A percentile compares a stretch with the other conserved stretches of the same genome.
Evolutionary conservation across 495 filamentous ascomycete species (phyloP).

Genomic region (Peziza echinospora): DNA sequence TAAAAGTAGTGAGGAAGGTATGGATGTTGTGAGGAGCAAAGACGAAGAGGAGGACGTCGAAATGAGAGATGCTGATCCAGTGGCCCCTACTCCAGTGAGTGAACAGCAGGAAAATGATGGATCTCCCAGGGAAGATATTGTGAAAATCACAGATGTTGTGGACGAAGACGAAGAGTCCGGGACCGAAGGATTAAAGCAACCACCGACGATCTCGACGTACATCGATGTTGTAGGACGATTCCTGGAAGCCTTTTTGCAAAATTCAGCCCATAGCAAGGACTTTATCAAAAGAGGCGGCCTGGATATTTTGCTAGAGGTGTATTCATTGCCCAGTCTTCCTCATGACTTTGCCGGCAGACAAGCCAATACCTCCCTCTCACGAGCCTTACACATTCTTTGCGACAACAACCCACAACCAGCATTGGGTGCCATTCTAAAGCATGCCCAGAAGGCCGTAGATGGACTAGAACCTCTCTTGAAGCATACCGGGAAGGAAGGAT

Average conservation of each 20-base stretch:
- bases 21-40: slow-evolving; percentile 17
- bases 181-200: slow-evolving; percentile 9
- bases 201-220: slow-evolving; percentile 39
- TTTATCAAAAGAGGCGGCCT: slow-evolving; percentile 64
- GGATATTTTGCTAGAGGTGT: slow-evolving; percentile 66
- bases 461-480: slow-evolving; percentile 41
- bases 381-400: slow-evolving; percentile 55
- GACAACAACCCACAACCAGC: slow-evolving; percentile 68
- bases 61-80: slow-evolving; percentile 30
- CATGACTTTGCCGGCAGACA: slow-evolving; percentile 48
- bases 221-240: slow-evolving; percentile 56
- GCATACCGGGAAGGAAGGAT: slow-evolving; percentile 29
- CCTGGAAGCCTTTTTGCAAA: slow-evolving; percentile 54
- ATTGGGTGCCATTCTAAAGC: slow-evolving; percentile 54
- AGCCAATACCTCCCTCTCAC: slow-evolving; percentile 42
- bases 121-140: slow-evolving; percentile 12
- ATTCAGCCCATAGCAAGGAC: slow-evolving; percentile 45
- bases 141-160: slow-evolving; percentile 26
- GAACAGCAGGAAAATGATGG: slow-evolving; percentile 9
- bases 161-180: slow-evolving; percentile 22
- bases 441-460: slow-evolving; percentile 46
- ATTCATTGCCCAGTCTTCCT: slow-evolving; percentile 52
- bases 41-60: slow-evolving; percentile 30
- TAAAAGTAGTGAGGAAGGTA: slow-evolving; percentile 19
- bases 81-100: slow-evolving; percentile 12